Percentiles rank a stretch among this genome's conserved stretches.
Conservation (phyloP, 257 asterid species). For the Solanum raphanifolium region DNA sequence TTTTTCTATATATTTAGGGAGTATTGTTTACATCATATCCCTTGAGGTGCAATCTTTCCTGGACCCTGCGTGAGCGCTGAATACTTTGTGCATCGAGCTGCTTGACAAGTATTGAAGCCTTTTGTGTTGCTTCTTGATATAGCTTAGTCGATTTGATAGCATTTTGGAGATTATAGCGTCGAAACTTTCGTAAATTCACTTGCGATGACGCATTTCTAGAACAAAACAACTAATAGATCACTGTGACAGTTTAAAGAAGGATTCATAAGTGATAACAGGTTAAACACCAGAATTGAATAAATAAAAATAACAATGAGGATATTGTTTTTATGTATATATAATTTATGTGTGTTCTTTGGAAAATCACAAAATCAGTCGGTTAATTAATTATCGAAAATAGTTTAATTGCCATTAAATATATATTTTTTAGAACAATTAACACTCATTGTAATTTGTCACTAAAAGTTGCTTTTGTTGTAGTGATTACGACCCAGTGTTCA, state of each 20-base stretch:
- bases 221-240: conserved; percentile 35
- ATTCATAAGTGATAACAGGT: conserved; percentile 28
- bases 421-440: no score
- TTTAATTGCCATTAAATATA: no score
- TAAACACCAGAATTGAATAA: conserved; percentile 16
- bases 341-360: no score
- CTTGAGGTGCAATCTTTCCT: not conserved
- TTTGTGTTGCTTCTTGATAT: not conserved
- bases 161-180: not conserved
- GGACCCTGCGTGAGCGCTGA: not conserved
- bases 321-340: no score
- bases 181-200: not conserved
- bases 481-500: no score
- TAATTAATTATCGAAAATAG: no score
- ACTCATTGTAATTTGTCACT: no score
- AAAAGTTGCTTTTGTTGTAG: no score
- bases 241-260: conserved; percentile 21
- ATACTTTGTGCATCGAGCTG: not conserved
- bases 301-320: no score
- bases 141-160: not conserved
- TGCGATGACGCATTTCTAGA: not conserved
- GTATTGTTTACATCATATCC: not conserved
- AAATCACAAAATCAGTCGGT: no score
- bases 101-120: not conserved
- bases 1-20: not conserved